Evolutionary conservation across 2,329 filamentous ascomycete genomes (phyloP), one percentile per base, ranked within the genome.

Genomic region (Westerdykella aurantiaca): DNA sequence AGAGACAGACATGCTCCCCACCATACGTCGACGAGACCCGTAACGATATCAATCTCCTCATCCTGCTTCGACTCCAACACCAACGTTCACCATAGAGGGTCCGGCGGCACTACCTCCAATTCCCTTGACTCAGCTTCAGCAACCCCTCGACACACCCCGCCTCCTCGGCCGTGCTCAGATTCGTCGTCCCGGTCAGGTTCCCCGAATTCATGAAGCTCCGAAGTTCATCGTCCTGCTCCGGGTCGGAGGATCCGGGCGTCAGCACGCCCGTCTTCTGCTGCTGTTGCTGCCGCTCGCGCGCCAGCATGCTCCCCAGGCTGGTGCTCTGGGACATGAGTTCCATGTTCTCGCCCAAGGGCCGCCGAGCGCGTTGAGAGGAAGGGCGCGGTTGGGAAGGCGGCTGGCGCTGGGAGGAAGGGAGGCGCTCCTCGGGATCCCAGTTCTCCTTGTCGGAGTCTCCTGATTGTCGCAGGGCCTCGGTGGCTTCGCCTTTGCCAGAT

Each of bases 381-480:
- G 60, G 48, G 16, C 56, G 57, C 18, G 66, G 23, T 71, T 44
- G 58, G 51, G 41, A 9, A 35, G 6, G 33, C 31, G 45, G 38
- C 6, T 29, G 39, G 23, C 17, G 16, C 11, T 17, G 33, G n/a
- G 34, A 52, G 54, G 12, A 22, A 9, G 53, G 47, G 40, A 61
- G 52, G 11, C 11, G 25, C 25, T 29, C 25, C 13, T 65, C 55
- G n/a, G 78, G 78, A 34, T 77, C 68, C 80, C 88, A 94, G 61
- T 97, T 97, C 71, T 97, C 91, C 70, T 97, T 97, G 65, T 97
- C 91, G 1, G 88, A 95, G 58, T 95, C 90, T 39, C 81, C 64
- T 69, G 79, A 79, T 62, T 56, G 72, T 55, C 66, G 72, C 66
- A 73, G 69, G 18, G 76, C 71, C 31, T 73, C 71, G 49, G 59